These are phyloP conservation scores for Amanita pallidorosea DNA, from an alignment of 768 basidiomycete species.

Conservation along the genomic window DNA sequence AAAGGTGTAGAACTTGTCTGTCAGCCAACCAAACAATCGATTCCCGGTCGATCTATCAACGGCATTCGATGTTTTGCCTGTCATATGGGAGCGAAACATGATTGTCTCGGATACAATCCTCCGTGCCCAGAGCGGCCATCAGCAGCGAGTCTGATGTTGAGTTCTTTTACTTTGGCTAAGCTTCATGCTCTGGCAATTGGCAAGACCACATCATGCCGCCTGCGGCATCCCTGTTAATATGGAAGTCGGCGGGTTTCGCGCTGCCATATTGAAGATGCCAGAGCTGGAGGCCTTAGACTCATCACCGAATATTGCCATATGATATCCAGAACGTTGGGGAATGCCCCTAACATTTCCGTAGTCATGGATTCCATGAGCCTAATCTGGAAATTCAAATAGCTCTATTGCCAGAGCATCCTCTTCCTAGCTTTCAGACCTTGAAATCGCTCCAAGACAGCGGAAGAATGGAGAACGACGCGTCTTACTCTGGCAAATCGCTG, in stretches of 20 bases:
- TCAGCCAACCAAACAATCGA: not conserved
- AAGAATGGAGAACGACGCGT: not conserved
- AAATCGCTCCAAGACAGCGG: not conserved
- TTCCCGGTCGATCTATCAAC: not conserved
- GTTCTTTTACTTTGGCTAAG: too few relatives aligned
- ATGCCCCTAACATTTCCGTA: not conserved
- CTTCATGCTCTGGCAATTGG: too few relatives aligned
- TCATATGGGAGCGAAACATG: not conserved
- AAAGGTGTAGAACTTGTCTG: not conserved
- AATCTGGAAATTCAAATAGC: not conserved
- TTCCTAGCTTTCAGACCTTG: not conserved
- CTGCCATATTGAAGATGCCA: not conserved
- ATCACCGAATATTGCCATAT: not conserved
- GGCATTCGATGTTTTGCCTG: too few relatives aligned
- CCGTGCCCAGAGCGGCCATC: not conserved
- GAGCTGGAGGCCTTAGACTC: not conserved
- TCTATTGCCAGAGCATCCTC: not conserved
- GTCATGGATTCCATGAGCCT: not conserved
- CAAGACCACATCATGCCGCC: too few relatives aligned
- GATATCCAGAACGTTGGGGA: not conserved
- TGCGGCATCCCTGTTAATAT: not conserved
- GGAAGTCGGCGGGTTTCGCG: not conserved
- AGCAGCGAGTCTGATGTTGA: not conserved
- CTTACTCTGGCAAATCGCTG: not conserved
- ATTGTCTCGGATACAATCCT: not conserved